phyloP scores from a whole-genome alignment of 75 land plant species.

The Picea glauca region DNA sequence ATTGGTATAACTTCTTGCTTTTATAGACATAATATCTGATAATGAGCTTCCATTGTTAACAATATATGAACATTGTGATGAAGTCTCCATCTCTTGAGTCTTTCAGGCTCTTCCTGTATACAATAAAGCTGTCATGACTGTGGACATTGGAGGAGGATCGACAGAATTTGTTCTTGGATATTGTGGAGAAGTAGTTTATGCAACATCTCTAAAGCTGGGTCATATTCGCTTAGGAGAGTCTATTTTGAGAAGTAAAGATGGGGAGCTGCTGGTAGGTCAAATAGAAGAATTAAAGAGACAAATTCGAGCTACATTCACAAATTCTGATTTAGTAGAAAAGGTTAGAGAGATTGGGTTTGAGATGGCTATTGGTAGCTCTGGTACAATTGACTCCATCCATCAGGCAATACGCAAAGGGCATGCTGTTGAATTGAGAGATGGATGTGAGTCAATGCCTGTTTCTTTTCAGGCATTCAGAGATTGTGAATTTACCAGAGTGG shows the following conservation, averaged over 20 bases:
- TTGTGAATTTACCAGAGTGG: conserved; percentile 39
- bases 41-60: background rate
- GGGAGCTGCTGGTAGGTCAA: conserved; percentile 16
- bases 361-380: conserved; percentile 60
- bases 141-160: conserved; percentile 73
- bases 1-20: background rate
- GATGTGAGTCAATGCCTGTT: conserved; percentile 5
- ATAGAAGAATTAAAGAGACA: conserved; percentile 30
- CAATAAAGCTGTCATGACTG: conserved; percentile 28
- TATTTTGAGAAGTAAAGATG: conserved; percentile 26
- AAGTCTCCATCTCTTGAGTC: background rate
- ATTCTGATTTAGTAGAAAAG: conserved; percentile 41
- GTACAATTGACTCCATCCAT: conserved; percentile 50
- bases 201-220: conserved; percentile 47
- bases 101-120: conserved; percentile 39
- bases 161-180: conserved; percentile 56
- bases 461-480: conserved; percentile 30
- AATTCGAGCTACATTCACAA: conserved; percentile 25
- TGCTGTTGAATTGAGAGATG: conserved; percentile 17
- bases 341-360: conserved; percentile 39
- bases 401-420: conserved; percentile 28
- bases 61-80: background rate
- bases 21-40: background rate
- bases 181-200: conserved; percentile 38
- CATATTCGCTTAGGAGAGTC: conserved; percentile 48